Evolutionary conservation across 2,329 filamentous ascomycete species (phyloP), one percentile per base, ranked within the genome.

Genomic region (Exophiala xenobiotica): DNA sequence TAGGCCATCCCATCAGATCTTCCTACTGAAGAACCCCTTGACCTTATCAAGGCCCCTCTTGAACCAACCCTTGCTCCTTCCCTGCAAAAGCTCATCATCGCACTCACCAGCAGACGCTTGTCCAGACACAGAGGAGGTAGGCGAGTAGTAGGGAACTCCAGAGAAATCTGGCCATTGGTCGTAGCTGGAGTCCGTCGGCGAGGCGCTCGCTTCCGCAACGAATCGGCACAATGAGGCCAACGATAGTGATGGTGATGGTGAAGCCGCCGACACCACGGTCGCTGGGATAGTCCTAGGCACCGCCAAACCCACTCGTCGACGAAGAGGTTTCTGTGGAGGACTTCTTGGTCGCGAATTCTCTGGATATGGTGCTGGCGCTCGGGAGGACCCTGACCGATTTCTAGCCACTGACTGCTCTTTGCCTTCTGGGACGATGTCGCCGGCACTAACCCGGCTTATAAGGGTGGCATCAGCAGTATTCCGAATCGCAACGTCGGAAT

Each of bases 151-250:
- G 18, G 26, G 16, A 14, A 35, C 33, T 6, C 33, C 35, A 4
- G 24, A 40, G 39, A 54, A 54, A 23, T 43, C 42, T 6, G 41
- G 35, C 46, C 51, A 50, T 16, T 49, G 46, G 26, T 49, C 51
- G 19, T 41, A 48, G 24, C 27, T 22, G n/a, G 37, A 14, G 18
- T 16, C 43, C 18, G 31, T n/a, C n/a, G n/a, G n/a, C n/a, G n/a
- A n/a, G n/a, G n/a, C n/a, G n/a, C n/a, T n/a, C n/a, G n/a, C n/a
- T n/a, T n/a, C n/a, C n/a, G n/a, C n/a, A n/a, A n/a, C n/a, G n/a
- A n/a, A n/a, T n/a, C n/a, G n/a, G n/a, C n/a, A n/a, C n/a, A n/a
- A n/a, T n/a, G n/a, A n/a, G n/a, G n/a, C n/a, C n/a, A n/a, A n/a
- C n/a, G n/a, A n/a, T n/a, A n/a, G n/a, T n/a, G n/a, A n/a, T n/a